Evolutionary conservation across 108 stramenopile genomes (phyloP).

Genomic region (Nitzschia putrida): DNA sequence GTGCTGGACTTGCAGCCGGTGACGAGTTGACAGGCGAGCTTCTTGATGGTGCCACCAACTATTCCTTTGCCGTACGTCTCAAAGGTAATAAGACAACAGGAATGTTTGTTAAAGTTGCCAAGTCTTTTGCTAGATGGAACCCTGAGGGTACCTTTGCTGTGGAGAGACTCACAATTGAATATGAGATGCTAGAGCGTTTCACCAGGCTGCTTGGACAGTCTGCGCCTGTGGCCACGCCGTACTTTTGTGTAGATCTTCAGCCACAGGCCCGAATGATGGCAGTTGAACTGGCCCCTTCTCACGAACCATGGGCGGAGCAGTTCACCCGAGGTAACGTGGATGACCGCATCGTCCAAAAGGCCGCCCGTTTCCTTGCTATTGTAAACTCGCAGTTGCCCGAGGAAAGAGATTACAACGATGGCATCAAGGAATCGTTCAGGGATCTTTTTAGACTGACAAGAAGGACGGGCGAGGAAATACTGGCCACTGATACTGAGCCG

Average conservation of each 20-base stretch:
- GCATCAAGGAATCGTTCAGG: conserved; percentile 24
- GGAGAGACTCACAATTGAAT: conserved; percentile 21
- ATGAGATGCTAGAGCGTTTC: conserved; percentile 24
- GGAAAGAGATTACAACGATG: conserved; percentile 17
- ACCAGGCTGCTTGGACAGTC: conserved; percentile 6
- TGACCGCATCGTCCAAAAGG: conserved; percentile 39
- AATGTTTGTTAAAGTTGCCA: conserved; percentile 37
- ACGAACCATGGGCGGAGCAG: conserved; percentile 39
- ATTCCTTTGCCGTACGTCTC: conserved; percentile 25
- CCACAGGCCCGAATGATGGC: conserved; percentile 33
- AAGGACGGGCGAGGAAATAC: background rate
- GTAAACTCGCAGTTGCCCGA: conserved; percentile 34
- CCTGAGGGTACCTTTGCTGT: conserved; percentile 21
- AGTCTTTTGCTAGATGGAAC: conserved; percentile 37
- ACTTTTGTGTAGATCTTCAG: conserved; percentile 34
- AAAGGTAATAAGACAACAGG: conserved; percentile 3
- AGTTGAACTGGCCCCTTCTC: conserved; percentile 45
- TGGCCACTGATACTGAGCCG: conserved; percentile 7
- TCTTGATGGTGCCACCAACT: conserved; percentile 40
- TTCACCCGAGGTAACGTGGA: conserved; percentile 57
- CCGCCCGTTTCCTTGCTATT: conserved; percentile 45
- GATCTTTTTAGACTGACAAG: conserved; percentile 9
- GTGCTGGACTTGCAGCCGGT: conserved; percentile 6
- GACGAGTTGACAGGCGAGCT: conserved; percentile 9
- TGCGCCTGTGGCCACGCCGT: conserved; percentile 32